A percentile compares a stretch with the other conserved stretches of the same genome.
Evolutionary conservation across 192 early-diverging fungal species (phyloP).

Genomic region (Tieghemiomyces parasiticus): DNA sequence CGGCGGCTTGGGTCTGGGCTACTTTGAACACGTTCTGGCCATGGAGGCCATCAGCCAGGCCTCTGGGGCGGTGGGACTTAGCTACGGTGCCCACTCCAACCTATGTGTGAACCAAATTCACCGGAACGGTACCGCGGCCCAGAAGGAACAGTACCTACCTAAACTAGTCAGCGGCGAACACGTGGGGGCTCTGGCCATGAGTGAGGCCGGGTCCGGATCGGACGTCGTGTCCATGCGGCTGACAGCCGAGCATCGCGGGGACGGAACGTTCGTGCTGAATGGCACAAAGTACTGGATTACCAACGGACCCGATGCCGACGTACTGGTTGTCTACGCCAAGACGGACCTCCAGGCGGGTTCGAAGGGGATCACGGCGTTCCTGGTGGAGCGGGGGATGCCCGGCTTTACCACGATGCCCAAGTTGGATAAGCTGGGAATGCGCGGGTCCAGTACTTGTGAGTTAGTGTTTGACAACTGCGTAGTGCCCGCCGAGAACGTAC

Average conservation of each 20-base stretch:
- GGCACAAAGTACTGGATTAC: conserved; percentile 96
- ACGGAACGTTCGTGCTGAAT: conserved; percentile 71
- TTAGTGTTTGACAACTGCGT: conserved; percentile 88
- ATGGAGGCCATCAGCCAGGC: conserved; percentile 91
- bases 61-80: conserved; percentile 78
- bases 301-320: conserved; percentile 83
- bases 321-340: conserved; percentile 86
- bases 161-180: conserved; percentile 75
- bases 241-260: conserved; percentile 66
- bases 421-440: conserved; percentile 92
- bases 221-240: conserved; percentile 90
- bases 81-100: conserved; percentile 95
- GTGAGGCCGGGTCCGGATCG: conserved; percentile 74
- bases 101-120: conserved; percentile 93
- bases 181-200: conserved; percentile 90
- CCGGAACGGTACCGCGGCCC: conserved; percentile 70
- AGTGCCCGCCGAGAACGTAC: conserved; percentile 78
- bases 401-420: conserved; percentile 79
- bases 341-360: conserved; percentile 64
- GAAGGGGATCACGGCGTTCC: conserved; percentile 86
- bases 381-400: conserved; percentile 74
- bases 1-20: conserved; percentile 80
- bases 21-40: conserved; percentile 74
- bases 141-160: conserved; percentile 84
- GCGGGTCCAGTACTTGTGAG: conserved; percentile 90